A percentile compares a stretch with the other conserved stretches of the same genome.
Evolutionary conservation across 768 basidiomycete species (phyloP).

Genomic region (Rhizopogon roseolus): DNA sequence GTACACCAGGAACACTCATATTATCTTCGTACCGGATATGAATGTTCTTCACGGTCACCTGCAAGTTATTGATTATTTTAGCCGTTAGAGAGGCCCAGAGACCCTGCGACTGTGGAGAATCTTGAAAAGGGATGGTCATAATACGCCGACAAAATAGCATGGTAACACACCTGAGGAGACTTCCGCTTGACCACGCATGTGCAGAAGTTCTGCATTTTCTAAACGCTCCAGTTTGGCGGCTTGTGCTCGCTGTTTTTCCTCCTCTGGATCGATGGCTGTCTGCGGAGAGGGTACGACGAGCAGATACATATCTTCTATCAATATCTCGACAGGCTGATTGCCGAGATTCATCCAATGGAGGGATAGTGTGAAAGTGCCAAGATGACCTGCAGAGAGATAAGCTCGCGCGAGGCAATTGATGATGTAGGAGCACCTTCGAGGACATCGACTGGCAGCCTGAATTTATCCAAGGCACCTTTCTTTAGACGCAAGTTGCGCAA

Average conservation of each 20-base stretch:
- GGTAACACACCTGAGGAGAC: constrained; percentile 37
- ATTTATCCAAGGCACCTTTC: constrained; percentile 91
- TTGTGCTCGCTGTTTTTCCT: constrained; percentile 79
- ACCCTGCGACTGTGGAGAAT: constrained; percentile 75
- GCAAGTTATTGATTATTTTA: constrained; percentile 93
- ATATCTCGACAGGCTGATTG: constrained; percentile 85
- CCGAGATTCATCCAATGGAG: constrained; percentile 88
- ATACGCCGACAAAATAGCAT: not conserved
- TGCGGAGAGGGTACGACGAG: constrained; percentile 82
- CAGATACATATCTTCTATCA: constrained; percentile 92
- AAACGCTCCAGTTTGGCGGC: constrained; percentile 87
- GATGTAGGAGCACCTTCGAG: constrained; percentile 59
- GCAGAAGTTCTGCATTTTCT: constrained; percentile 81
- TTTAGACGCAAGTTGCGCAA: constrained; percentile 83
- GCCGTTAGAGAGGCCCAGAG: constrained; percentile 77
- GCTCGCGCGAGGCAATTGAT: not conserved
- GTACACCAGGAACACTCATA: constrained; percentile 85
- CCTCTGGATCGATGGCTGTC: constrained; percentile 65
- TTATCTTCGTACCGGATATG: constrained; percentile 97
- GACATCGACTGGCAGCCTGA: constrained; percentile 92
- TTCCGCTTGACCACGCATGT: constrained; percentile 57
- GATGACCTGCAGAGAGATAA: constrained; percentile 50
- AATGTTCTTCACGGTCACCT: constrained; percentile 93
- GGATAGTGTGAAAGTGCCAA: constrained; percentile 82
- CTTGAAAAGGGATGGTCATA: constrained; percentile 22